These are phyloP conservation scores for Acanthamoeba culbertsoni DNA, from an alignment of 208 protist species.

Conservation along the genomic window DNA sequence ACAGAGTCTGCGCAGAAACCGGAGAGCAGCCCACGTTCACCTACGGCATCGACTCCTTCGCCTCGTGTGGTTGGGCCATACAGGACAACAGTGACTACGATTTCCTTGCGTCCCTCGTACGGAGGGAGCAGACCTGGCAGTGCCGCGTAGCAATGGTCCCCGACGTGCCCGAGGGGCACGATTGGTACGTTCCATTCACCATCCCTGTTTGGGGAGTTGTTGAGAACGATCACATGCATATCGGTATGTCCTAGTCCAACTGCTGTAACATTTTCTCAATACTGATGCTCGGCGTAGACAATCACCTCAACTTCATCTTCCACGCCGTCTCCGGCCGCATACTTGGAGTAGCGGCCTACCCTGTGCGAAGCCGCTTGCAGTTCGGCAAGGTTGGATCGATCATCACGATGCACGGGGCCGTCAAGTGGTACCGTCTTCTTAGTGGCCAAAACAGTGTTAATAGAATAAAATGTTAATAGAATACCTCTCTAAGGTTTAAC, in stretches of 20 bases:
- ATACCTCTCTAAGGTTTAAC: neutral
- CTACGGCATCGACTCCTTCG: neutral
- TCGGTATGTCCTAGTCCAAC: neutral
- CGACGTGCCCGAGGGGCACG: conserved; percentile 9
- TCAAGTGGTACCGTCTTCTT: neutral
- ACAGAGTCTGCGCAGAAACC: neutral
- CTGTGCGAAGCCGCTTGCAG: conserved; percentile 18
- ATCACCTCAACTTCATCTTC: conserved; percentile 60
- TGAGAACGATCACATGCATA: conserved; percentile 9
- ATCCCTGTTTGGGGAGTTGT: conserved; percentile 19
- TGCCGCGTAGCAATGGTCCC: conserved; percentile 45
- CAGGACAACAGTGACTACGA: neutral
- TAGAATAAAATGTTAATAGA: neutral
- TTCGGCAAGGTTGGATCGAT: neutral
- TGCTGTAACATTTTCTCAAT: neutral
- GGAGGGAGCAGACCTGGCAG: neutral
- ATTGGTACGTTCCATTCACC: conserved; percentile 40
- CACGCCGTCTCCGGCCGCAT: neutral
- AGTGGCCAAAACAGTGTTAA: neutral
- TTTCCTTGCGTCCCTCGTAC: neutral
- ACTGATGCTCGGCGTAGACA: neutral
- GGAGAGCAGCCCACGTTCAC: neutral
- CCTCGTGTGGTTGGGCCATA: neutral
- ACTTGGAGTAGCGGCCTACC: neutral
- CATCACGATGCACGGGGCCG: conserved; percentile 39